phyloP scores from a whole-genome alignment of 768 basidiomycete genomes.

The Boletus reticuloceps region DNA sequence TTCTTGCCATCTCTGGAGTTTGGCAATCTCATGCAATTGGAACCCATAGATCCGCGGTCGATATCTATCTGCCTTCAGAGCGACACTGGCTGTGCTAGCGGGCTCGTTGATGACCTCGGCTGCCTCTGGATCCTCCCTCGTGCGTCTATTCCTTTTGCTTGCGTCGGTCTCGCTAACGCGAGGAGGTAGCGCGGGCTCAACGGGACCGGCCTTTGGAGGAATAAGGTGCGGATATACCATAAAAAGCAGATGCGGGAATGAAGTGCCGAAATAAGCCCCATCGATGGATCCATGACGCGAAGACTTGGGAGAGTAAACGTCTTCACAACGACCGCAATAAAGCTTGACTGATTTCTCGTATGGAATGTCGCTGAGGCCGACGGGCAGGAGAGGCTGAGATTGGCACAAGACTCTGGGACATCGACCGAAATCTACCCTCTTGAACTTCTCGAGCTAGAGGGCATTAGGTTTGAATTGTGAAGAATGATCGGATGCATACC shows the following conservation, averaged over 20 bases:
- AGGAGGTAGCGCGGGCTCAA: slow-evolving; percentile 33
- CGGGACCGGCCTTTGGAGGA: slow-evolving; percentile 70
- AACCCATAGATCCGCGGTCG: slow-evolving; percentile 96
- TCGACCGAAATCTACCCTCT: slow-evolving; percentile 95
- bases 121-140: slow-evolving; percentile 51
- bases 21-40: slow-evolving; percentile 91
- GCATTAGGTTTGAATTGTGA: not conserved
- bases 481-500: slow-evolving; percentile 46
- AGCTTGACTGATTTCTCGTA: slow-evolving; percentile 99
- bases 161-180: slow-evolving; percentile 30
- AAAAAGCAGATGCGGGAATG: slow-evolving; percentile 95
- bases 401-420: slow-evolving; percentile 98
- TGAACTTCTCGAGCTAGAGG: slow-evolving; percentile 89
- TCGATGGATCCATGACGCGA: slow-evolving; percentile 97
- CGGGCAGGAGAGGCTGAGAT: slow-evolving; percentile 90
- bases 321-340: slow-evolving; percentile 97
- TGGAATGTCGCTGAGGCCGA: slow-evolving; percentile 94
- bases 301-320: slow-evolving; percentile 97
- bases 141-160: slow-evolving; percentile 42
- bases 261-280: slow-evolving; percentile 98
- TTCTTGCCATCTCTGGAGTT: slow-evolving; percentile 94
- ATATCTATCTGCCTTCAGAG: slow-evolving; percentile 89
- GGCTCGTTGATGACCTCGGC: slow-evolving; percentile 60
- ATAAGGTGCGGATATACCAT: slow-evolving; percentile 95
- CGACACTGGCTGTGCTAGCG: slow-evolving; percentile 76